phyloP scores from a whole-genome alignment of 371 early-diverging fungal species.

The Circinella minor region DNA sequence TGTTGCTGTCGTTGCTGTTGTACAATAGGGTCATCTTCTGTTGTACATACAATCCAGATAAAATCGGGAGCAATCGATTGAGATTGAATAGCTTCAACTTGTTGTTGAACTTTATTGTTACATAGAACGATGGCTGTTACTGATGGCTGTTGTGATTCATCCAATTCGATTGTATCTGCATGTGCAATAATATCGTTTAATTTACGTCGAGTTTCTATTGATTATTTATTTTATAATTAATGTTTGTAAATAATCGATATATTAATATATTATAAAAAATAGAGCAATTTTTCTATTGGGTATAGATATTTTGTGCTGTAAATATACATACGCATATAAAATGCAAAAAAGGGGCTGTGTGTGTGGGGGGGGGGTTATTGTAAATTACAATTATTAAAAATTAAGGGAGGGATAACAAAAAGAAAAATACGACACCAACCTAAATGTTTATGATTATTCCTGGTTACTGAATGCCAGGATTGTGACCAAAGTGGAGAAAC shows the following conservation, averaged over 20 bases:
- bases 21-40: slow-evolving; percentile 12
- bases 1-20: not conserved
- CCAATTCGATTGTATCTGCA: not conserved
- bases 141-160: not conserved
- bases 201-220: not conserved
- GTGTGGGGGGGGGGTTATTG: not conserved
- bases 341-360: not conserved
- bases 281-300: no score
- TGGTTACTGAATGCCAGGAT: not conserved
- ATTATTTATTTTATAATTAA: not conserved
- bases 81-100: slow-evolving; percentile 3
- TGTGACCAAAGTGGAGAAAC: not conserved
- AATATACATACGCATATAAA: not conserved
- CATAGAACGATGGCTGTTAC: slow-evolving; percentile 6
- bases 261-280: no score
- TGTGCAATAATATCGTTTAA: not conserved
- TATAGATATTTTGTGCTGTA: no score
- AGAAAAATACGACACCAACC: not conserved
- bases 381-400: not conserved
- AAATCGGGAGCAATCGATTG: not conserved
- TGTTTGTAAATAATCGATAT: no score
- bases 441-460: not conserved
- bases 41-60: slow-evolving; percentile 13
- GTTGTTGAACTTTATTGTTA: slow-evolving; percentile 2
- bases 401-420: no score